Evolutionary conservation across 2,329 filamentous ascomycete genomes (phyloP), one percentile per base, ranked within the genome.

Genomic region (Penicillium janthinellum): DNA sequence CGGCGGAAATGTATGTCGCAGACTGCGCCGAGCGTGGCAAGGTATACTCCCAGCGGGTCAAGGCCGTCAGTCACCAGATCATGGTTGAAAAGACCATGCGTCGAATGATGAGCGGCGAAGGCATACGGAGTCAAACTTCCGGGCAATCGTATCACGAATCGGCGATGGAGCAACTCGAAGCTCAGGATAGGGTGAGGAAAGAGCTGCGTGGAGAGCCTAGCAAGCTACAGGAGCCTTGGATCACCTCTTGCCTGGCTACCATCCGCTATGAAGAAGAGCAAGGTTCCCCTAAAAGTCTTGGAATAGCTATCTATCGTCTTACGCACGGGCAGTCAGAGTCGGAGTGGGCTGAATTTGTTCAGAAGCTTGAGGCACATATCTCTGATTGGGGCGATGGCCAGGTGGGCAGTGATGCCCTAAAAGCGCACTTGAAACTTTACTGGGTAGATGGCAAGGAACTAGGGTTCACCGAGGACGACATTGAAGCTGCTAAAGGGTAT

Each of bases 381-480:
- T 57, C 63, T 4, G 49, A 60, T 28, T 69, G 67, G 65, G 58
- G 63, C 6, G 49, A 59, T 4, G 65, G 56, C 3, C 48, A 62
- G 25, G 22, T 53, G 15, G 56, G 62, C 14, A 57, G 59, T 12
- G 64, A 64, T 39, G 35, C 53, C 5, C 45, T 69, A n/a, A 65
- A 62, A 38, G 49, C 55, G 34, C 31, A 55, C 1, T 45, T 67
- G 28, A 63, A 67, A 48, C 17, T 69, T 17, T 58, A 65, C 28
- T 68, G 65, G 65, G 45, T 68, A 14, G 64, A 68, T 58, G 50
- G 64, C 34, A 61, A 60, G 34, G 64, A 64, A 37, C 47, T 65
- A 11, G 67, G 63, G 17, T 56, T 67, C 22, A 50, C 53, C 2
- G 4, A 22, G 14, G 8, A 20, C 7, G 48, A 56, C 7, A 31